Base-by-base conservation (phyloP, 495 filamentous ascomycete species). In the Aspergillus conjunctus region DNA sequence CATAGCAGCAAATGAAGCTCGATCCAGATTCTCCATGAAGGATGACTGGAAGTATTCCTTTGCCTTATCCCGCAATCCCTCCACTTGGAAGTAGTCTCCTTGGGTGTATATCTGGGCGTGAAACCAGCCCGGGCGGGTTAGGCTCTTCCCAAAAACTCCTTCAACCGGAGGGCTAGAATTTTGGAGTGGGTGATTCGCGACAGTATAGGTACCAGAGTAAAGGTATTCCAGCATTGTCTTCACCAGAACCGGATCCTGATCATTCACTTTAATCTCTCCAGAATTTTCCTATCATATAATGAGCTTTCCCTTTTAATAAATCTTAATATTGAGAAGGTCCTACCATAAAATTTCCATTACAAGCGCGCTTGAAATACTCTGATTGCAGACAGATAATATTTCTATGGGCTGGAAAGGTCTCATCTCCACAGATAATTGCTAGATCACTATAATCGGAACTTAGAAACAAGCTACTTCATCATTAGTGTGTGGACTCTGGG, bases 301-400 rank as follows among this genome's bases (percentile, higher is more conserved):
- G 12, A 37, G 33, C 33, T 12, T 37, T 37, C 7, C 33, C 33
- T 37, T 37, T 12, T 37, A 37, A 37, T 7, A 12, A 37, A 7
- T 37, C 12, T 12, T 37, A 37, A 37, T 12, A 37, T 37, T 7
- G 7, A 37, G 33, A 37, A 37, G 33, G 12, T 37, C 33, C 7
- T 51, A 51, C 48, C 48, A n/a, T 51, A n/a, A 51, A 51, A 14
- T 14, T 14, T 30, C 48, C 48, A 22, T 5, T 26, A 51, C 48
- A 51, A 30, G 21, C 48, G 11, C 10, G 17, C 26, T 51, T n/a
- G 26, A 51, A 51, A 51, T 51, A 51, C 48, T 51, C 21, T 26
- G 20, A 51, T 26, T 32, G 18, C 11, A 20, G 48, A 32, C 48
- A 51, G 26, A 51, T 32, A 14, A 51, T 32, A 30, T 26, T 22